Evolutionary conservation across 495 filamentous ascomycete species (phyloP).

Genomic region (Penicillium arizonense): DNA sequence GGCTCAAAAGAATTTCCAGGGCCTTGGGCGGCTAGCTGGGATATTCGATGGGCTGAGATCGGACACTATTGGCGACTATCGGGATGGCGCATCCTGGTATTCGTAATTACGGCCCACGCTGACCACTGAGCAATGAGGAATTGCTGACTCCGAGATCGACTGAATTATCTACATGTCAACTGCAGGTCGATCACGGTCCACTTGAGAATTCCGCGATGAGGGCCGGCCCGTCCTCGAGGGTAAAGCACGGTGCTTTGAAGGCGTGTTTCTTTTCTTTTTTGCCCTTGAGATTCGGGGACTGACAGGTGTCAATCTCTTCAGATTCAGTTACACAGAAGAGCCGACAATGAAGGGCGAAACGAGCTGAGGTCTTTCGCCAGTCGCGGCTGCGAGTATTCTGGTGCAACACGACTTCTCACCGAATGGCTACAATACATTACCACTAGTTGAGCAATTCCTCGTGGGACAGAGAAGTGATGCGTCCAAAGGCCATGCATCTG

Average conservation of each 20-base stretch:
- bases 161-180: slow-evolving; percentile 22
- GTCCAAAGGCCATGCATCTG: slow-evolving; percentile 11
- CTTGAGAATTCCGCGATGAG: slow-evolving; percentile 24
- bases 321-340: background rate
- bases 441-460: slow-evolving; percentile 11
- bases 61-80: slow-evolving; percentile 30
- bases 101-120: slow-evolving; percentile 8
- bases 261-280: slow-evolving; percentile 8
- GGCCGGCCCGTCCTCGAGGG: slow-evolving; percentile 31
- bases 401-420: slow-evolving; percentile 11
- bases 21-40: slow-evolving; percentile 40
- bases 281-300: background rate
- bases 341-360: slow-evolving; percentile 1
- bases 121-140: slow-evolving; percentile 7
- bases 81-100: slow-evolving; percentile 22
- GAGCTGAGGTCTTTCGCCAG: slow-evolving; percentile 20
- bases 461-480: slow-evolving; percentile 22
- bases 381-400: slow-evolving; percentile 26
- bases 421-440: slow-evolving; percentile 10
- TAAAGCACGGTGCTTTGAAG: slow-evolving; percentile 4
- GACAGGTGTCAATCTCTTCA: slow-evolving; percentile 6
- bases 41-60: slow-evolving; percentile 29
- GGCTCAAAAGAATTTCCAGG: slow-evolving; percentile 25
- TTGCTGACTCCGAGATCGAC: slow-evolving; percentile 11
- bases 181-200: slow-evolving; percentile 28